Base-by-base conservation (phyloP, 495 filamentous ascomycete genomes). In the Penicillium paradoxum region DNA sequence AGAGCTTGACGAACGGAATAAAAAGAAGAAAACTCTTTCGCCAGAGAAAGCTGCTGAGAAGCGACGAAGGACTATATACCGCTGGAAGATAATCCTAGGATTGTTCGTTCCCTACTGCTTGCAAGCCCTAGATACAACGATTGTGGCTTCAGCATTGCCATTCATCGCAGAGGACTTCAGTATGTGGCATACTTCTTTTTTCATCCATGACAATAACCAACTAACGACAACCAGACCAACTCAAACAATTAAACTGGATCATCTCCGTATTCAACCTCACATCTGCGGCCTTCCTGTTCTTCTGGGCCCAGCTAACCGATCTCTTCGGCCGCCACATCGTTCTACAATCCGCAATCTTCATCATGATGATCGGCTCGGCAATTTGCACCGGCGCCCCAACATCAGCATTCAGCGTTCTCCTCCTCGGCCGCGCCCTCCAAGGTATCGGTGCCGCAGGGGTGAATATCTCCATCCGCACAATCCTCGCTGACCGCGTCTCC, bases 221-320 rank as follows among this genome's bases (percentile, higher is more conserved):
- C 60, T 36, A 41, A 45, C 11, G 34, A 15, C 56, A 6, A 8
- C 19, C 41, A 82, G 80, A 75, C 51, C 61, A 80, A 56, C 65
- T 83, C 27, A 64, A 69, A 15, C 76, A 83, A 53, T 67, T 83
- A 7, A 84, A 83, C 58, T 85, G 82, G 81, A 83, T 85, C 58
- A 74, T 85, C 43, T 79, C 82, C 0, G 69, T 80, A 15, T 85
- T 81, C 64, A 83, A 76, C 53, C 70, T 86, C 4, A 81, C 80
- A n/a, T 75, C 79, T 0, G 75, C 81, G 13, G 73, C 81, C 15
- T 84, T 84, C 59, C 79, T 84, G 5, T 82, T 82, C n/a, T 71
- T 77, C 51, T 83, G 76, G 63, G 80, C 76, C 14, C 82, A 85
- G 55, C 66, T 81, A 29, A 68, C 80, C 38, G 81, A 85, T 54